Base-by-base conservation (phyloP, 257 asterid genomes). In the Solanum chiquidenum region DNA sequence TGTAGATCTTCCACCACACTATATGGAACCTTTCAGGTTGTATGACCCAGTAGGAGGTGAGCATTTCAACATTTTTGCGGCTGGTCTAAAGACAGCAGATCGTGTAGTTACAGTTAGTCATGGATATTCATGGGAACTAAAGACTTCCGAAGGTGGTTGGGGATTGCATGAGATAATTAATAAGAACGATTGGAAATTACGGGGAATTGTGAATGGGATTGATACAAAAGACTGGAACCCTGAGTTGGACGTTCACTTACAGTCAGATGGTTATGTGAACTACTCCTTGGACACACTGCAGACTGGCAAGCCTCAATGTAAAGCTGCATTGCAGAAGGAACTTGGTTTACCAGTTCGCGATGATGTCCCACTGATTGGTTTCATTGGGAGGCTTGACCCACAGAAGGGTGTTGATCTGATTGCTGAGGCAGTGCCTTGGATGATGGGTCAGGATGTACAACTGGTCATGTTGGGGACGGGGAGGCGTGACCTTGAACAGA, bases 121-220 rank as follows among this genome's bases (percentile, higher is more conserved):
- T 58, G 99, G 98, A 62, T 97, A 97, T 80, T 83, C 98, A 31
- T 92, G 98, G 99, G 99, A 97, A 92, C 88, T 97, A 27, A 97
- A 94, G 92, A 96, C 99, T 68, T 44, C 91, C 4, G 98, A 95
- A 91, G 99, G 99, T 38, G 99, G 99, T 55, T 96, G 99, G 99
- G 99, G 99, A 75, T 91, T 97, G 62, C 96, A 97, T 12, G 92
- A 88, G 23, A 93, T 97, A 91, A 96, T 97, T 62, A 95, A 92
- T 16, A 93, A 94, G 86, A 92, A 91, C 34, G 94, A 94, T 73
- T 97, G 99, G 99, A 97, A 97, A 90, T 88, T 97, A 5, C 86
- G 91, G 23, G 99, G 99, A 10, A 96, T 96, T 23, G 99, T 96
- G 84, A 97, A 97, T 34, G 99, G 99, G 49, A 97, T 97, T n/a